A percentile compares a stretch with the other conserved stretches of the same genome.
These are phyloP conservation scores for Schwanniomyces polymorphus DNA, from an alignment of 805 yeast genomes.

Conservation along the genomic window DNA sequence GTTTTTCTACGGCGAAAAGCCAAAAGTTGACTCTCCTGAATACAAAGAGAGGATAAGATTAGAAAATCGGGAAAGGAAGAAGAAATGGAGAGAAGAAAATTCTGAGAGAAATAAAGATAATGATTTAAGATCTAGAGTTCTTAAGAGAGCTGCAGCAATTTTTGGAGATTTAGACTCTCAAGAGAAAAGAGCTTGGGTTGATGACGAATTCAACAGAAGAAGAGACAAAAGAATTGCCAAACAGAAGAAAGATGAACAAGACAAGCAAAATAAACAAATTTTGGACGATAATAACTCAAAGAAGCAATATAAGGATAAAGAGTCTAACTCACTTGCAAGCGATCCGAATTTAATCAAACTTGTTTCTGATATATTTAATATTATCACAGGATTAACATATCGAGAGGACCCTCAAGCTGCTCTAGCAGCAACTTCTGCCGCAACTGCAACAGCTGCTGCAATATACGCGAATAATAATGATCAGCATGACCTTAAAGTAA, in stretches of 20 bases:
- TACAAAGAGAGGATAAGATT: conserved; percentile 57
- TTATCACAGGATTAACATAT: conserved; percentile 30
- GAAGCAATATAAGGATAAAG: conserved; percentile 13
- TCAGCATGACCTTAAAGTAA: conserved; percentile 15
- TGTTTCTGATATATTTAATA: conserved; percentile 35
- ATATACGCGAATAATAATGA: conserved; percentile 27
- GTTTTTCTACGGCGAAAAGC: conserved; percentile 19
- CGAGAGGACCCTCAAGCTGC: conserved; percentile 34
- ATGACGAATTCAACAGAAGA: conserved; percentile 66
- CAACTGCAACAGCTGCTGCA: conserved; percentile 38
- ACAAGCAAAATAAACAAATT: conserved; percentile 12
- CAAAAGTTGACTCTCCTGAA: conserved; percentile 32
- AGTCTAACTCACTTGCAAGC: conserved; percentile 17
- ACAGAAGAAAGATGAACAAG: conserved; percentile 31
- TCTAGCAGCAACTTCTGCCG: conserved; percentile 35
- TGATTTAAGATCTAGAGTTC: conserved; percentile 77
- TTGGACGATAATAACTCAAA: conserved; percentile 9
- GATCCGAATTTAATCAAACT: conserved; percentile 26
- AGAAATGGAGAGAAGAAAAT: conserved; percentile 82
- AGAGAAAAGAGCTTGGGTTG: conserved; percentile 66
- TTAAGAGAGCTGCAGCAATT: conserved; percentile 64
- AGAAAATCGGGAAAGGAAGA: conserved; percentile 76
- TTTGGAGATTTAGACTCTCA: conserved; percentile 63
- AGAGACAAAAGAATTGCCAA: conserved; percentile 58
- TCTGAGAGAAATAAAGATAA: conserved; percentile 81